Base-by-base conservation (phyloP, 805 yeast genomes). In the Dipodascus albidus region DNA sequence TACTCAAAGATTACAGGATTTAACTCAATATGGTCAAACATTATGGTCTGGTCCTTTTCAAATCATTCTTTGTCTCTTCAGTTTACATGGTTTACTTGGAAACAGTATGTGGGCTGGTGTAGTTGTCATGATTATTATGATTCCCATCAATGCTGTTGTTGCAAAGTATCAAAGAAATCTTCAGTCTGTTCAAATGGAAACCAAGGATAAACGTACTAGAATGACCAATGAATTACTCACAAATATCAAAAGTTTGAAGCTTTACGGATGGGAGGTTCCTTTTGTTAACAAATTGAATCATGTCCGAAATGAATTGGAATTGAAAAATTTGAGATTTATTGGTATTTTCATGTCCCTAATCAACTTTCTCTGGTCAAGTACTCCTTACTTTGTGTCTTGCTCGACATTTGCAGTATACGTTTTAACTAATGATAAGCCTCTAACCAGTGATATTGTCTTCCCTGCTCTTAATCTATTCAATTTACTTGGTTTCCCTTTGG, bases 11-110 rank as follows among this genome's bases (percentile, higher is more conserved):
- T 70, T 87, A 24, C 85, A 82, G 62, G 81, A 78, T 41, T 67
- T 85, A 20, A 78, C 83, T 23, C 91, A 86, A 66, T 82, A 83
- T 68, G 80, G 90, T 56, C 87, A 87, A 61, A 76, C 87, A 47
- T 74, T 87, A 50, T 86, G 96, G 89, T 87, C 96, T 1, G 96
- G 96, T 49, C 98, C 98, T 1, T 84, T 89, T 70, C 97, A 89
- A 69, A 80, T 91, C 59, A 62, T 78, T 24, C 70, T 91, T 52
- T 90, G 97, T 73, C 75, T 91, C 58, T 68, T 76, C 54, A 85
- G 93, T 2, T 74, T 91, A 52, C 80, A 89, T 67, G 77, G 78
- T 1, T 69, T 91, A 51, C 69, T 91, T 55, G 97, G 97, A 23
- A 81, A 81, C 49, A 57, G 67, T 35, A 89, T 90, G 95, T 87